A percentile compares a stretch with the other conserved stretches of the same genome.
Conservation (phyloP, 202 grass and related monocot genomes). For the Musa balbisiana region DNA sequence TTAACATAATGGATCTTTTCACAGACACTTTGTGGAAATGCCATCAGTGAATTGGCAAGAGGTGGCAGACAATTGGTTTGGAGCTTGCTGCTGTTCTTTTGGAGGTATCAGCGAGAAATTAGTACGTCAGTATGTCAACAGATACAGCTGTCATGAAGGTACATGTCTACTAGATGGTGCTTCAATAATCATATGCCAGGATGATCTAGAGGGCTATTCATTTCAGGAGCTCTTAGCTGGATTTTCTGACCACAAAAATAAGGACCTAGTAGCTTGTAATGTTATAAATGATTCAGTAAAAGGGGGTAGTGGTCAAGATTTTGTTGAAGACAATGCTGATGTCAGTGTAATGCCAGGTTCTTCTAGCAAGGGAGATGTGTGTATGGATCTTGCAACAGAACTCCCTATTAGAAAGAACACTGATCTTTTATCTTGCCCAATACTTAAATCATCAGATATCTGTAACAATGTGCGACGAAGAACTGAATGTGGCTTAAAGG, state of each 20-base stretch:
- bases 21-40: conserved; percentile 82
- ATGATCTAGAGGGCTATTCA: conserved; percentile 43
- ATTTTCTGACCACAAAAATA: background rate
- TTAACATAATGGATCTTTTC: background rate
- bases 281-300: background rate
- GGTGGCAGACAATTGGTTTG: conserved; percentile 96
- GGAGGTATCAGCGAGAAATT: conserved; percentile 69
- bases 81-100: conserved; percentile 92
- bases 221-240: conserved; percentile 5
- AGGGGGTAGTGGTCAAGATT: background rate
- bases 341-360: conserved; percentile 11
- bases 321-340: conserved; percentile 27
- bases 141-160: conserved; percentile 41
- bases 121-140: conserved; percentile 53
- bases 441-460: conserved; percentile 2
- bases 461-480: conserved; percentile 17
- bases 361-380: conserved; percentile 5
- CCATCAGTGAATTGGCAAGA: conserved; percentile 79
- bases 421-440: background rate
- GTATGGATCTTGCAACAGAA: background rate
- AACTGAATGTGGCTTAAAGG: conserved; percentile 5
- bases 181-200: conserved; percentile 52
- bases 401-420: background rate
- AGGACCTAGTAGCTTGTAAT: background rate
- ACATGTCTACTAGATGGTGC: conserved; percentile 54